A percentile compares a stretch with the other conserved stretches of the same genome.
Conservation (phyloP, 805 yeast species). For the Metschnikowia orientalis region DNA sequence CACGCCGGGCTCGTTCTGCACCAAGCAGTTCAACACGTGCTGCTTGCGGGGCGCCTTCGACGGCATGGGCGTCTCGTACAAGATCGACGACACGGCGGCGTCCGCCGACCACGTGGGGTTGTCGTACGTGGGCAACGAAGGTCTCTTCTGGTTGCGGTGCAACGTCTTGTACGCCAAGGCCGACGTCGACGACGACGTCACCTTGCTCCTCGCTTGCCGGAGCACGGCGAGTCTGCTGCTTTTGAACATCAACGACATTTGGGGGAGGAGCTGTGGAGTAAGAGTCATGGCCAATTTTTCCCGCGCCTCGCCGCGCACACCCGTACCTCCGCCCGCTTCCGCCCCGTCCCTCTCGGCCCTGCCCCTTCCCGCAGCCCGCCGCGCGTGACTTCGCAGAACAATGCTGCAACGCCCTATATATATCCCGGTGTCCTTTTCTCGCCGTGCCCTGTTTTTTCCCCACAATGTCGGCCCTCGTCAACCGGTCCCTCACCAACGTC, state of each 20-base stretch:
- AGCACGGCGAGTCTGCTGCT: constrained; percentile 7
- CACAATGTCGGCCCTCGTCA: constrained; percentile 50
- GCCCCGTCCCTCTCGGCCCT: not conserved
- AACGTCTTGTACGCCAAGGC: constrained; percentile 92
- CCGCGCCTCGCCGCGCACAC: constrained; percentile 2
- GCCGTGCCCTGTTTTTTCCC: not conserved
- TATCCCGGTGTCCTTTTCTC: not conserved
- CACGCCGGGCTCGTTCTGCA: constrained; percentile 98
- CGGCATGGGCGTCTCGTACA: constrained; percentile 83
- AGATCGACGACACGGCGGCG: constrained; percentile 91
- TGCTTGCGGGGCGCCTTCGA: constrained; percentile 62
- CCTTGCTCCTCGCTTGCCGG: constrained; percentile 17
- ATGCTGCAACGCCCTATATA: constrained; percentile 1
- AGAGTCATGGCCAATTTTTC: constrained; percentile 5
- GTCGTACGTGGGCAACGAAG: constrained; percentile 88
- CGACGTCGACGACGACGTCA: constrained; percentile 67
- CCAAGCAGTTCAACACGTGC: constrained; percentile 93
- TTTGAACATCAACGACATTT: not conserved
- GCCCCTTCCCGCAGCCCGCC: not conserved
- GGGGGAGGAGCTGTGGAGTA: not conserved
- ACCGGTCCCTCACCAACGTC: constrained; percentile 73
- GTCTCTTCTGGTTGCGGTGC: constrained; percentile 81
- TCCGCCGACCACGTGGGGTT: constrained; percentile 95
- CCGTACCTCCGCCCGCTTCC: no score
- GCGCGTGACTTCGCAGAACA: constrained; percentile 1